These are phyloP conservation scores for Fusarium sp. DNA, from an alignment of 2,329 filamentous ascomycete species.

Conservation along the genomic window DNA sequence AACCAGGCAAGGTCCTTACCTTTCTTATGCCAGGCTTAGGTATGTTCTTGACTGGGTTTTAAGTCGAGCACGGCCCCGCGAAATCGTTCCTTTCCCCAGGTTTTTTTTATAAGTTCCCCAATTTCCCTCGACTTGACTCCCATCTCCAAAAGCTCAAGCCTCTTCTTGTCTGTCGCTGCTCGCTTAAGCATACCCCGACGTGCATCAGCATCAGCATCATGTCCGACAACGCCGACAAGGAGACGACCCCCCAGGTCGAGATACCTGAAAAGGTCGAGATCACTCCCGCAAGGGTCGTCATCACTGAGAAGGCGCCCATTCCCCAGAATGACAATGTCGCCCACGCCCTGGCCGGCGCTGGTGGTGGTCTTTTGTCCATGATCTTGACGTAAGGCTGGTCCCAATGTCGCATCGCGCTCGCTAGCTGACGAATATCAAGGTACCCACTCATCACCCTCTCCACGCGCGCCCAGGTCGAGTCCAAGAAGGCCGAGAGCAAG, in stretches of 20 bases:
- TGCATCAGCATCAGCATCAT: conserved; percentile 19
- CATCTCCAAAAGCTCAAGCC: not conserved
- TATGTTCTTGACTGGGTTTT: conserved; percentile 11
- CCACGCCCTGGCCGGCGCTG: conserved; percentile 91
- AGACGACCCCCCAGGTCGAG: conserved; percentile 34
- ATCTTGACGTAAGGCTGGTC: conserved; percentile 77
- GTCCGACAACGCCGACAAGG: conserved; percentile 36
- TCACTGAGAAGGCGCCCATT: conserved; percentile 66
- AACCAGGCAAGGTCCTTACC: not conserved
- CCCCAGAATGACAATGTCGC: conserved; percentile 97
- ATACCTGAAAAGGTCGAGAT: conserved; percentile 35
- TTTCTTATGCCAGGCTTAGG: not conserved
- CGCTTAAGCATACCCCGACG: conserved; percentile 17
- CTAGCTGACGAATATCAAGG: conserved; percentile 55
- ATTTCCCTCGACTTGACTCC: not conserved
- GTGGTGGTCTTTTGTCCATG: conserved; percentile 95
- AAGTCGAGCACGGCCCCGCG: conserved; percentile 33
- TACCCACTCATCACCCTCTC: conserved; percentile 98
- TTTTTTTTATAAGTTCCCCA: conserved; percentile 29
- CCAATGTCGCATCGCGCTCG: conserved; percentile 8
- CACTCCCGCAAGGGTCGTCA: conserved; percentile 22
- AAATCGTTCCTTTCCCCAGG: conserved; percentile 22
- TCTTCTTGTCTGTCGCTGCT: conserved; percentile 6
- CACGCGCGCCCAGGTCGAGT: conserved; percentile 97
- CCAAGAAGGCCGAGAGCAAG: conserved; percentile 87